A percentile compares a stretch with the other conserved stretches of the same genome.
Conservation (phyloP, 2,329 filamentous ascomycete genomes). For the Aspergillus hiratsukae region DNA sequence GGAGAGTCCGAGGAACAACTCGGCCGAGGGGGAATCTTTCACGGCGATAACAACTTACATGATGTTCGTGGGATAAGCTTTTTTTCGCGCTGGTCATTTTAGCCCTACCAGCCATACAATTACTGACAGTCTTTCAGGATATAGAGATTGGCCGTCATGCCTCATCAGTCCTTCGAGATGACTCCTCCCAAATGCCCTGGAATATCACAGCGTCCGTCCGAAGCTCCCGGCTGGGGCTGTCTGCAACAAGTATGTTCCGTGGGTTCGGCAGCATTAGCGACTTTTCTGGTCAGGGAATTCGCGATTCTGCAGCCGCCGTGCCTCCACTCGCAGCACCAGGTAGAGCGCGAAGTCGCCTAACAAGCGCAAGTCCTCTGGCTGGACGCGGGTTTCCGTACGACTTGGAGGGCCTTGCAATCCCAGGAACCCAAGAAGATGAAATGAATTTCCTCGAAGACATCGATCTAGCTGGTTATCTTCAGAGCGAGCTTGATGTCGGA, state of each 20-base stretch:
- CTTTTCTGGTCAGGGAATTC: constrained; percentile 23
- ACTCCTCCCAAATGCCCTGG: constrained; percentile 65
- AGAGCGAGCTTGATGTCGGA: constrained; percentile 26
- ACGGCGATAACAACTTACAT: constrained; percentile 35
- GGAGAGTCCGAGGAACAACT: constrained; percentile 30
- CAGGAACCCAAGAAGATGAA: constrained; percentile 19
- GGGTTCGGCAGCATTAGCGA: constrained; percentile 35
- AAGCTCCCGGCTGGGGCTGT: constrained; percentile 47
- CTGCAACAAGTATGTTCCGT: constrained; percentile 25
- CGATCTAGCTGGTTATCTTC: constrained; percentile 30
- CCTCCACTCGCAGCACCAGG: constrained; percentile 24
- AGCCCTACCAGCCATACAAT: too few relatives aligned
- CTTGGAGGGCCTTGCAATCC: constrained; percentile 21
- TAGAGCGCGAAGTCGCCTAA: constrained; percentile 48
- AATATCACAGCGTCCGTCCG: constrained; percentile 56
- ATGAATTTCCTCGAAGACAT: constrained; percentile 22
- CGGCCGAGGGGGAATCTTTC: constrained; percentile 25
- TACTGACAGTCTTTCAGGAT: constrained; percentile 30
- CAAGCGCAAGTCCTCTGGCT: constrained; percentile 58
- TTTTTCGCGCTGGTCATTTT: not conserved
- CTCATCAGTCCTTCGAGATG: constrained; percentile 62
- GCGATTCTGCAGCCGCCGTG: constrained; percentile 16
- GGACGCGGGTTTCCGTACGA: constrained; percentile 43
- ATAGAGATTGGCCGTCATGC: constrained; percentile 69
- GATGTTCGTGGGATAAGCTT: constrained; percentile 21